Evolutionary conservation across 78 protist species (phyloP), one percentile per base, ranked within the genome.

Genomic region (Trichosphaerium sp.): DNA sequence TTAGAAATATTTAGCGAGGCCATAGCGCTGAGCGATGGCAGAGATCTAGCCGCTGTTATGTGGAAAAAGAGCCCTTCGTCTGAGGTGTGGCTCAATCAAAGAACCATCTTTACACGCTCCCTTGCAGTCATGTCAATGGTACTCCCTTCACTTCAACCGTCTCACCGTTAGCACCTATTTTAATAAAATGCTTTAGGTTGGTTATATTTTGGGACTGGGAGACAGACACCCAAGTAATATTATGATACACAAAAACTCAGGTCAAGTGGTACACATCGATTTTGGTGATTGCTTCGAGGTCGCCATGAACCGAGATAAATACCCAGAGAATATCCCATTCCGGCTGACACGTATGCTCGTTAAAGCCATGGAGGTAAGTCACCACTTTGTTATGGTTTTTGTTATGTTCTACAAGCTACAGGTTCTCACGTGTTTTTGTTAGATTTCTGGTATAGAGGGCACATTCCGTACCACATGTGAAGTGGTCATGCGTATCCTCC

Each of bases 361-460:
- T 10, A 34, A 28, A 40, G 66, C 66, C 56, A 61, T 61, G 66
- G 66, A 35, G 29, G 51, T 18, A 44, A 21, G 28, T 44, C 51
- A 44, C 18, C 51, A n/a, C n/a, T n/a, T n/a, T n/a, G n/a, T n/a
- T n/a, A n/a, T n/a, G n/a, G n/a, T n/a, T n/a, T n/a, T n/a, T n/a
- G n/a, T n/a, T n/a, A n/a, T n/a, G n/a, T n/a, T n/a, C n/a, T n/a
- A n/a, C n/a, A n/a, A n/a, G n/a, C n/a, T n/a, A n/a, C n/a, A n/a
- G n/a, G n/a, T n/a, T n/a, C n/a, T n/a, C n/a, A n/a, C n/a, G n/a
- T n/a, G n/a, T n/a, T n/a, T n/a, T n/a, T n/a, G n/a, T n/a, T n/a
- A n/a, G n/a, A n/a, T n/a, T n/a, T n/a, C n/a, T n/a, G 97, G 95
- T 3, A 59, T 92, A 32, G 94, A 91, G 40, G 99, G 97, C n/a